Evolutionary conservation across 495 filamentous ascomycete genomes (phyloP).

Genomic region (Daldinia loculata): DNA sequence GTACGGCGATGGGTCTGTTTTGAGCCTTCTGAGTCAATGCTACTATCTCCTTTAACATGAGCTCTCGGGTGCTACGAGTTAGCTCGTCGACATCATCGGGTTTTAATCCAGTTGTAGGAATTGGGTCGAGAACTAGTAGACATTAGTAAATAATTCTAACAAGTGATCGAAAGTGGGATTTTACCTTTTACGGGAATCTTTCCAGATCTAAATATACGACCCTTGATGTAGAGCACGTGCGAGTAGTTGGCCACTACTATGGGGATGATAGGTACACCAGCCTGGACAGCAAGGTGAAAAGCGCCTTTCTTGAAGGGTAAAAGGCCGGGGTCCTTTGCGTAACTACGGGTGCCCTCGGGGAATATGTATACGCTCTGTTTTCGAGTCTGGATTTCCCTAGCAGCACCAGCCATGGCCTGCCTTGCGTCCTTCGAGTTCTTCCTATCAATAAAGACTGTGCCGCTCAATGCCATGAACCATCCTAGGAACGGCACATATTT

Average conservation of each 20-base stretch:
- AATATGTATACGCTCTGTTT: conserved; percentile 93
- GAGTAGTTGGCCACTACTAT: conserved; percentile 88
- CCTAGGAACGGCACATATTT: conserved; percentile 86
- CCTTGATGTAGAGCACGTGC: conserved; percentile 77
- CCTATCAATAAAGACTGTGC: conserved; percentile 94
- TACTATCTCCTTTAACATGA: conserved; percentile 81
- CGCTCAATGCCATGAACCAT: conserved; percentile 93
- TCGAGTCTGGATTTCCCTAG: conserved; percentile 75
- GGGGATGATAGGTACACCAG: conserved; percentile 90
- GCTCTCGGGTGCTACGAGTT: conserved; percentile 71
- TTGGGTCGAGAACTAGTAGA: conserved; percentile 77
- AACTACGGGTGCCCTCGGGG: conserved; percentile 91
- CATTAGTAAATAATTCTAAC: conserved; percentile 16
- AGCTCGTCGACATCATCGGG: conserved; percentile 83
- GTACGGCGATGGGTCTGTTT: conserved; percentile 45
- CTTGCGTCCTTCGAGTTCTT: conserved; percentile 81
- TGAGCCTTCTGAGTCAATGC: conserved; percentile 62
- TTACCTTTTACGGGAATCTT: conserved; percentile 82
- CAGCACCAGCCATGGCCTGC: conserved; percentile 84
- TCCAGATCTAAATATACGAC: conserved; percentile 74
- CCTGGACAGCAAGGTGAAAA: conserved; percentile 94
- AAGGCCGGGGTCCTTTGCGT: conserved; percentile 79
- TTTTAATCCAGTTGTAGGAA: conserved; percentile 80
- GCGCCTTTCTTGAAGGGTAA: conserved; percentile 98
- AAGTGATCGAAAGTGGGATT: conserved; percentile 2